Percentiles rank a stretch among this genome's conserved stretches.
These are phyloP conservation scores for Cytospora leucostoma DNA, from an alignment of 2,329 filamentous ascomycete species.

Conservation along the genomic window DNA sequence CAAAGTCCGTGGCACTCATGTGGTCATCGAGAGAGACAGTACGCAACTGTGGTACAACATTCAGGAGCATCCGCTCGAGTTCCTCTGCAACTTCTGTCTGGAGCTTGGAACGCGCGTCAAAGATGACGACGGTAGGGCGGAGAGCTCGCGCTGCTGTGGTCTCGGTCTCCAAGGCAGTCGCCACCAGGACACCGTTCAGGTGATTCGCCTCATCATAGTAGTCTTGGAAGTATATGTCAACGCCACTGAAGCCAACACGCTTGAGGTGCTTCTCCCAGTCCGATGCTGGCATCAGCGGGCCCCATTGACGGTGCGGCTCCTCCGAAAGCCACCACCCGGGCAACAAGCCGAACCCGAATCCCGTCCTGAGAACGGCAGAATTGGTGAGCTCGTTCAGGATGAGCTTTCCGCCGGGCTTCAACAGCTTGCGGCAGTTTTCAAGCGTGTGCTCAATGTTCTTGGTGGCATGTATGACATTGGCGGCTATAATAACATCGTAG, in stretches of 20 bases:
- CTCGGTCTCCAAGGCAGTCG: conserved; percentile 1
- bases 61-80: too few species aligned
- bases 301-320: conserved; percentile 3
- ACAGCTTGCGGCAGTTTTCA: conserved; percentile 19
- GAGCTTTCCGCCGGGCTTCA: conserved; percentile 14
- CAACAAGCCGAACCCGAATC: conserved; percentile 16
- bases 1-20: background rate
- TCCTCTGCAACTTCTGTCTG: background rate
- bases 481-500: conserved; percentile 35
- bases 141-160: background rate
- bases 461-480: conserved; percentile 38
- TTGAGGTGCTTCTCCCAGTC: conserved; percentile 15
- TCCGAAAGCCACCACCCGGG: conserved; percentile 11
- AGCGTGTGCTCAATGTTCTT: conserved; percentile 34
- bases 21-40: background rate
- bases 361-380: background rate
- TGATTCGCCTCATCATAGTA: background rate
- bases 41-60: too few species aligned
- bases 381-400: conserved; percentile 20
- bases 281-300: conserved; percentile 4
- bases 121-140: background rate
- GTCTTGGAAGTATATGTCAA: conserved; percentile 4
- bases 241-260: conserved; percentile 10
- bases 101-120: background rate
- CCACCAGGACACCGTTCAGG: background rate